phyloP scores from a whole-genome alignment of 169 alveolate species.

The Plasmodium adleri region DNA sequence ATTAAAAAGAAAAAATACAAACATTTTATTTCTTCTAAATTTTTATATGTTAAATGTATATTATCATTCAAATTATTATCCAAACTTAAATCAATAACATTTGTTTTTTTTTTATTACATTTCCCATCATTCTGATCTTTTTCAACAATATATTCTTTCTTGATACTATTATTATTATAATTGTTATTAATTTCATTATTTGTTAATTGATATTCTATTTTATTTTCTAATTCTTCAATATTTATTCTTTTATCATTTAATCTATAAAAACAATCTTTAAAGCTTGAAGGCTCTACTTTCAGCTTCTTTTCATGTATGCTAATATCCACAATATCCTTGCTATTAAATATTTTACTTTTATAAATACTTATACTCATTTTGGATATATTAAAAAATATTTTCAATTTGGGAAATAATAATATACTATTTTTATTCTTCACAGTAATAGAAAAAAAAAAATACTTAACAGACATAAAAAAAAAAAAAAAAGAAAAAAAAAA shows the following conservation, averaged over 20 bases:
- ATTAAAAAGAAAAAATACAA: slow-evolving; percentile 69
- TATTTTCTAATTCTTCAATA: slow-evolving; percentile 24
- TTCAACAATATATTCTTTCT: background rate
- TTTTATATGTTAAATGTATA: background rate
- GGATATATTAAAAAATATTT: no score
- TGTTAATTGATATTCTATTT: background rate
- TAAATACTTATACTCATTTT: slow-evolving; percentile 69
- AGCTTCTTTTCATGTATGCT: slow-evolving; percentile 32
- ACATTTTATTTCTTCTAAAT: slow-evolving; percentile 48
- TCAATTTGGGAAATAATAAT: no score
- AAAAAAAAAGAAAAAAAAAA: no score
- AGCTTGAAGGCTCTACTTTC: slow-evolving; percentile 51
- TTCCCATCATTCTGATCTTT: background rate
- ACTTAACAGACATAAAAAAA: slow-evolving; percentile 29
- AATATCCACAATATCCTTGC: slow-evolving; percentile 64
- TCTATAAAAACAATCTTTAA: slow-evolving; percentile 50
- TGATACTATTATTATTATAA: background rate
- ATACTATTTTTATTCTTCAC: no score
- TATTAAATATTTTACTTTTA: slow-evolving; percentile 51
- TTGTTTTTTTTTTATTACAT: no score
- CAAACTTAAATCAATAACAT: background rate
- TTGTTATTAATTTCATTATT: background rate
- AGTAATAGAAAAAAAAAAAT: background rate
- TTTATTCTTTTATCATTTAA: slow-evolving; percentile 36
- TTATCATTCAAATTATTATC: background rate